Evolutionary conservation across 2,329 filamentous ascomycete genomes (phyloP).

Genomic region (Fusarium oxysporum): DNA sequence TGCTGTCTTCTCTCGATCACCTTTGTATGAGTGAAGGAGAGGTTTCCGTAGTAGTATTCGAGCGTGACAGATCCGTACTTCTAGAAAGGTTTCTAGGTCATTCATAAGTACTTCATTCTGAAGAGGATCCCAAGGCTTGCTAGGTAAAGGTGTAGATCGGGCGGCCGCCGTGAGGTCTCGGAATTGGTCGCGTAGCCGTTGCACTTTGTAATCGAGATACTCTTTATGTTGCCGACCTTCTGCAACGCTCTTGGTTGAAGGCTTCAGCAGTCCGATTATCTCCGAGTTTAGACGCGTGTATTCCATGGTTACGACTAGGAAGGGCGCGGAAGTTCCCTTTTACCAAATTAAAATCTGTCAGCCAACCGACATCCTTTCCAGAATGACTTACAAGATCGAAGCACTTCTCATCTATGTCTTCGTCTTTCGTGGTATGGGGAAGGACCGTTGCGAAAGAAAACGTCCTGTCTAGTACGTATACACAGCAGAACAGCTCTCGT

Average conservation of each 20-base stretch:
- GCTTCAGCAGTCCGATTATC: accelerated
- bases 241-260: neutral
- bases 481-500: neutral
- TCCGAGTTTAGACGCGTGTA: neutral
- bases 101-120: neutral
- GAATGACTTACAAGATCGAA: neutral
- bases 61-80: neutral
- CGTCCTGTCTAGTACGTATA: neutral
- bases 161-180: accelerated
- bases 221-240: neutral
- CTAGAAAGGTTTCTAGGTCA: neutral
- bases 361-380: too few relatives aligned
- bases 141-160: accelerated
- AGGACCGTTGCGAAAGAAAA: neutral
- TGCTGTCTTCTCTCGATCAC: neutral
- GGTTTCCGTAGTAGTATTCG: neutral
- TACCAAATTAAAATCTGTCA: too few relatives aligned
- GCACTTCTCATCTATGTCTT: neutral
- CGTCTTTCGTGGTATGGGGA: neutral
- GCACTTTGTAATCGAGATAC: neutral
- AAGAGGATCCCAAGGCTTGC: accelerated
- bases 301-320: neutral
- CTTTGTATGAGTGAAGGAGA: neutral
- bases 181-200: neutral
- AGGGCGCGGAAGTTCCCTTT: neutral